Base-by-base conservation (phyloP, 2,329 filamentous ascomycete species). In the Colletotrichum euphorbiae region DNA sequence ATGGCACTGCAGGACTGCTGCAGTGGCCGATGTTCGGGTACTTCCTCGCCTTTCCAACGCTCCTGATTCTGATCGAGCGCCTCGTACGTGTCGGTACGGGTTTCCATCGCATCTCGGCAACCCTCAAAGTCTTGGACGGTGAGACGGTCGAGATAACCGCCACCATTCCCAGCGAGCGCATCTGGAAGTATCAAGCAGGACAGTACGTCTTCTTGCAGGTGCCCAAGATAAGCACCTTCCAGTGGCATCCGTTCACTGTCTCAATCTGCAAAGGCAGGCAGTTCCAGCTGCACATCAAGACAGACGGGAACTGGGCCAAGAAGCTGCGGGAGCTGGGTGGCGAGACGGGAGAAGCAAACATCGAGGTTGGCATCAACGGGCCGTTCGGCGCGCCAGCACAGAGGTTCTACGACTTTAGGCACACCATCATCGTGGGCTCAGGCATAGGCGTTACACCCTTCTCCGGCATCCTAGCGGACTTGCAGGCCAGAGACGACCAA, bases 181-280 rank as follows among this genome's bases (percentile, higher is more conserved):
- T 84, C 3, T 87, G 84, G 84, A 79, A 79, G 43, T 88, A 87
- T 72, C 80, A 82, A 60, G 85, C 85, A n/a, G 85, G 86, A 0
- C 85, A 88, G 72, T 87, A 88, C 65, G 80, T 89, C 13, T 83
- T 89, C 51, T 76, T 88, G 0, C 85, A 88, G 70, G 83, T 88
- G 0, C 86, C 85, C 0, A 69, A 77, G 33, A 74, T 88, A 21
- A 86, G 84, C 42, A 76, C 80, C 56, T 88, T 85, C 65, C 85
- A 88, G 71, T 89, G 86, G 86, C 86, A 89, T 63, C 86, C 85
- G 0, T 89, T 89, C 70, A 88, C 86, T 0, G 83, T 89, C 0
- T 88, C 86, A 0, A 82, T 83, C 2, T 88, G 85, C 70, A 79
- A 81, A 13, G 84, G 82, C 0, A 82, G 83, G 28, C 79, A 81